A percentile compares a stretch with the other conserved stretches of the same genome.
phyloP scores from a whole-genome alignment of 169 alveolate species.

The Eimeria sp. region DNA sequence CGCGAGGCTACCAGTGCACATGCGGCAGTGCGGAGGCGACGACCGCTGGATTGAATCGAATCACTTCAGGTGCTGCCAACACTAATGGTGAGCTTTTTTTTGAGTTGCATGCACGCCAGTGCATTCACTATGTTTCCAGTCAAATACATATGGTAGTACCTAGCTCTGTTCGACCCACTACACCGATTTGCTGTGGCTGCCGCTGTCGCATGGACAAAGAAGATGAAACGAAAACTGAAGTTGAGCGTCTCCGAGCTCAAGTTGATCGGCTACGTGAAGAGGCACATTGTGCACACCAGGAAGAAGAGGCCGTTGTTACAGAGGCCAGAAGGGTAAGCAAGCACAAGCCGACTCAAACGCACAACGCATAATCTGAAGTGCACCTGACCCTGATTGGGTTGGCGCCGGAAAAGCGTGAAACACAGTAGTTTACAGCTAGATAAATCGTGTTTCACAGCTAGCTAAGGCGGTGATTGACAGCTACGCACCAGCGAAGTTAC shows the following conservation, averaged over 20 bases:
- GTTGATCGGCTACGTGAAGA: conserved; percentile 29
- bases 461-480: neutral
- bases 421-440: neutral
- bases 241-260: conserved; percentile 21
- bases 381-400: neutral
- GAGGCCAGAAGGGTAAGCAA: conserved; percentile 31
- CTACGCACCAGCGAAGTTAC: neutral
- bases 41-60: neutral
- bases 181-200: neutral
- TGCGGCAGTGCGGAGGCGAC: conserved; percentile 75
- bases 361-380: neutral
- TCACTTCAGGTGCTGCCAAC: conserved; percentile 6
- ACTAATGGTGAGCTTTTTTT: conserved; percentile 3
- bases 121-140: neutral
- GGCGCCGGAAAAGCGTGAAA: neutral
- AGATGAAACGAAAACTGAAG: conserved; percentile 22
- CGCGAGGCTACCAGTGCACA: conserved; percentile 46
- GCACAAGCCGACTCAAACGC: neutral
- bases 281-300: conserved; percentile 19
- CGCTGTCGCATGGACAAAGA: conserved; percentile 9
- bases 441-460: neutral
- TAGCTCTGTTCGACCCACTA: neutral
- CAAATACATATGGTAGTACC: neutral
- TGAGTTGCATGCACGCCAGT: neutral
- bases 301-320: conserved; percentile 32